A percentile compares a stretch with the other conserved stretches of the same genome.
phyloP scores from a whole-genome alignment of 108 stramenopile genomes.

The Conticribra weissflogii region DNA sequence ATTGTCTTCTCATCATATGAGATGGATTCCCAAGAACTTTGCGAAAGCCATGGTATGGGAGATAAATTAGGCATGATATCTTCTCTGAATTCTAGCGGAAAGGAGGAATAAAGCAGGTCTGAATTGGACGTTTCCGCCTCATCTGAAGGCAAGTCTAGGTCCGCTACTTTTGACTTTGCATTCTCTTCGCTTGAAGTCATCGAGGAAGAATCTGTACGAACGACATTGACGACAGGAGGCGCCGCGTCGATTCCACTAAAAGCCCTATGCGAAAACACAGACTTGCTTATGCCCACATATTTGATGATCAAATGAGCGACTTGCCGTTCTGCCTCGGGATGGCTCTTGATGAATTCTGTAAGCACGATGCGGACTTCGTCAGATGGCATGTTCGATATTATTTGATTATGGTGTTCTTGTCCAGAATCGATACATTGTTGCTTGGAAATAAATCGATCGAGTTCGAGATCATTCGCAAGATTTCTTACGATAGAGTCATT shows the following conservation, averaged over 20 bases:
- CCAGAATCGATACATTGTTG: background rate
- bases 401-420: background rate
- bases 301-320: slow-evolving; percentile 15
- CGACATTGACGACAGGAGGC: too few relatives aligned
- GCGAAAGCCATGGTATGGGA: slow-evolving; percentile 35
- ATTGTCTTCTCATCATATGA: slow-evolving; percentile 27
- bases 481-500: slow-evolving; percentile 1
- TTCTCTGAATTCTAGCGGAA: slow-evolving; percentile 2
- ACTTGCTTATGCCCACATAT: slow-evolving; percentile 23
- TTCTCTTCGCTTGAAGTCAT: too few relatives aligned
- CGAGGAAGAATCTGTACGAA: too few relatives aligned
- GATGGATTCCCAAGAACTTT: slow-evolving; percentile 33
- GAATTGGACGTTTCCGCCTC: too few relatives aligned
- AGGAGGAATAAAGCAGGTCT: slow-evolving; percentile 3
- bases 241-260: slow-evolving; percentile 5
- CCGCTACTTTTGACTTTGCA: too few relatives aligned
- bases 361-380: slow-evolving; percentile 3
- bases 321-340: slow-evolving; percentile 17
- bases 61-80: slow-evolving; percentile 30
- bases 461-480: slow-evolving; percentile 15
- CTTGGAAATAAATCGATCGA: slow-evolving; percentile 5
- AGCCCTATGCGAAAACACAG: slow-evolving; percentile 7
- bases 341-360: slow-evolving; percentile 13
- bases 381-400: slow-evolving; percentile 4
- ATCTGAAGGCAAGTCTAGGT: too few relatives aligned